Base-by-base conservation (phyloP, 768 basidiomycete genomes). In the Russula earlei region DNA sequence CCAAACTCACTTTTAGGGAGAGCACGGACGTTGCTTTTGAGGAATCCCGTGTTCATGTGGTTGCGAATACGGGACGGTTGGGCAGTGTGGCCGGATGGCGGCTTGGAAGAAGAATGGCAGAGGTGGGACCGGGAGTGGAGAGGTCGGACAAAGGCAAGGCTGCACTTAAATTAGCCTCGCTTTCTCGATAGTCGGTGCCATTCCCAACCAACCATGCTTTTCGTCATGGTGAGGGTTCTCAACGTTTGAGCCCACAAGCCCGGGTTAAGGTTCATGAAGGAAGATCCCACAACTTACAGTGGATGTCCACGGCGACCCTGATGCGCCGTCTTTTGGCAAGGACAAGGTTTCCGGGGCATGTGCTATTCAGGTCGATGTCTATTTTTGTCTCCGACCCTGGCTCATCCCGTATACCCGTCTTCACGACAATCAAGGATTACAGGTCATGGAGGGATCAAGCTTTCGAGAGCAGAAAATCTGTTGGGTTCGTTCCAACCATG, bases 401-500 rank as follows among this genome's bases (percentile, higher is more conserved):
- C 12, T 58, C 62, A 2, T 70, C 71, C 6, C 52, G 65, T 24
- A 75, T 79, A 74, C 66, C 68, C 24, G 65, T 79, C 49, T 78
- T 91, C 60, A 79, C 74, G 9, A 80, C 84, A 0, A 74, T 91
- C 24, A 67, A 76, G 5, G 70, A 76, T 0, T 85, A 80, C 64
- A 76, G 89, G 37, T 69, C 72, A 73, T 99, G 96, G 95, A 73
- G 95, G 24, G 69, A 74, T 47, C 70, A 70, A 31, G 88, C 83
- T 0, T 80, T 79, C 56, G 73, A 76, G 0, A 70, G 74, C 43
- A 71, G 73, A 29, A 78, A 83, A 66, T 77, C 81, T 1, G 91
- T 99, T 5, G 96, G 96, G 0, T 90, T 88, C 56, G 92, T 99
- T n/a, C 81, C 96, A 0, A 99, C 96, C 11, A 97, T 97, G 95